Base-by-base conservation (phyloP, 306 rosid species). In the Betula pendula region DNA sequence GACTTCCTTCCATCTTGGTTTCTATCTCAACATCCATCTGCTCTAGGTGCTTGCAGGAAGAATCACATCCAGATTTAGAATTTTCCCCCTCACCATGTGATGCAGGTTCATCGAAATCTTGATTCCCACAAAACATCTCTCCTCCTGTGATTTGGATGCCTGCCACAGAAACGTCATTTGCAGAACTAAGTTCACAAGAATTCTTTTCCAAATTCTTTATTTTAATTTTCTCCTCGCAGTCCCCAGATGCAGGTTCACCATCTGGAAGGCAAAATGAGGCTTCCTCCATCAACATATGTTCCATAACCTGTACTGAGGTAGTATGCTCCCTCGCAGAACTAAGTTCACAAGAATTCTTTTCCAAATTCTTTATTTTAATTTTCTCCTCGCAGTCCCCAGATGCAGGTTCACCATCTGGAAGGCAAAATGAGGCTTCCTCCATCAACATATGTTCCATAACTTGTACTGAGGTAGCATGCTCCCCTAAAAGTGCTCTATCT, bases 381-480 rank as follows among this genome's bases (percentile, higher is more conserved):
- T 9, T 3, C 58, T 76, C 68, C 73, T 74, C 43, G 74, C 65
- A 72, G 60, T 70, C 77, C 56, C 52, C 49, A 53, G 58, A 56
- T 45, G 71, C 77, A 66, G 47, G 75, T 75, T 68, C 80, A 71
- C 53, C 67, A 73, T 63, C 72, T 45, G 66, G 12, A 76, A 66
- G 14, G 53, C 17, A 56, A 72, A 50, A 67, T 13, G 40, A 24
- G 70, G 40, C 75, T 51, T 62, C 77, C 43, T 77, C 80, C 35
- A 9, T 16, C 38, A 48, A 3, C 15, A 45, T 45, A n/a, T 77
- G 45, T 42, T 53, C 84, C 47, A 60, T 29, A 47, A 50, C 40
- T 60, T 68, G 53, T 22, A 35, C 40, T 53, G 78, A 74, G 79
- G 81, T 77, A 75, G 38, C 82, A 71, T 59, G 79, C 40, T 78